Base-by-base conservation (phyloP, 352 stramenopile species). In the Pythium grandisporangium region DNA sequence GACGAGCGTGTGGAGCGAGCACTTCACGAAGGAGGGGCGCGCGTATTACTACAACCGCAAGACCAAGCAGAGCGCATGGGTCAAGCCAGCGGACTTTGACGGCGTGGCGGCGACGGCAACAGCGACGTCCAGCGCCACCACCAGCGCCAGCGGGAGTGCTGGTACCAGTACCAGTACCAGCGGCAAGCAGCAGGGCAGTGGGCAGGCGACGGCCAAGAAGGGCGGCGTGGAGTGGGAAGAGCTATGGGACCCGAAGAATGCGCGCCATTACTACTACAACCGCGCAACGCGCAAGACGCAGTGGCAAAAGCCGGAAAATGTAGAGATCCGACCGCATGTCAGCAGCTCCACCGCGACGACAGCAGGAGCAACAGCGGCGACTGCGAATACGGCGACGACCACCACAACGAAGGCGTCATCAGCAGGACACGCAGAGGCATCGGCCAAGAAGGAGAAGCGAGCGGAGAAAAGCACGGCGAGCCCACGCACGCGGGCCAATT, bases 31-130 rank as follows among this genome's bases (percentile, higher is more conserved):
- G 53, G 81, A 93, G 32, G 81, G 81, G 20, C 69, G 73, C 14
- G 70, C 71, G 45, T 93, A 93, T 57, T 93, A 92, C 63, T 91
- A 93, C 70, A 93, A 93, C 61, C 74, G 74, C 48, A 66, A 46
- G 42, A 91, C 78, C 8, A 89, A 91, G 67, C 70, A 91, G 55
- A 93, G 80, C 65, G 70, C 76, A 49, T 94, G 81, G 81, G 78
- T 92, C 45, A 82, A 84, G 40, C 81, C 81, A 17, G 53, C 53
- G 17, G 71, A 88, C 55, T 90, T 88, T 53, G 75, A 90, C 52
- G 65, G 58, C 27, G 70, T 84, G 27, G 41, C 65, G 8, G 36
- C 56, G 4, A 33, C 6, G 6, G 41, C 25, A 21, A 48, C 11
- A 8, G 39, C 29, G 13, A 58, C 49, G 37, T 34, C 48, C 11